Conservation (phyloP, 345 rosid genomes). For the Salix udensis region DNA sequence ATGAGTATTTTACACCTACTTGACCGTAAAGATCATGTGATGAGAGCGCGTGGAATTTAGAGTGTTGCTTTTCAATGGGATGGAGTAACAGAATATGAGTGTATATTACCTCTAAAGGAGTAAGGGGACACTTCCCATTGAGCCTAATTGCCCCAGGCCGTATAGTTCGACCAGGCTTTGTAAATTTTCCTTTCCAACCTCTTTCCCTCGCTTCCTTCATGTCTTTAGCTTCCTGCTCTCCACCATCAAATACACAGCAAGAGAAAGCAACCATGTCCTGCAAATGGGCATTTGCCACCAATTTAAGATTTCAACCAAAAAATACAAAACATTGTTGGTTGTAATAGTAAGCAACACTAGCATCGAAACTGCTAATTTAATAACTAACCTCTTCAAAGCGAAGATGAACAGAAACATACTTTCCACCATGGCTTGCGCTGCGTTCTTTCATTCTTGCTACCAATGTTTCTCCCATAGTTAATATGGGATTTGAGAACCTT, state of each 20-base stretch:
- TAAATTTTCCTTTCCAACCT: conserved; percentile 98
- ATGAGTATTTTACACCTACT: background rate
- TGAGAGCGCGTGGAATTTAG: background rate
- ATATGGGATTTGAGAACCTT: conserved; percentile 71
- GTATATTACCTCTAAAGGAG: conserved; percentile 83
- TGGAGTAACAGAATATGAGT: background rate
- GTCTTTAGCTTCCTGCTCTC: conserved; percentile 72
- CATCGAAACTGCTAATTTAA: conserved; percentile 4
- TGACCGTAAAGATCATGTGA: background rate
- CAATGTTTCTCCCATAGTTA: conserved; percentile 66
- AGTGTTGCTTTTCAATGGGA: background rate
- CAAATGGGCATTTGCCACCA: conserved; percentile 14
- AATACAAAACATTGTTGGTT: background rate
- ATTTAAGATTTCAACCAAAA: background rate
- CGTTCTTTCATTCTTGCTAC: conserved; percentile 95
- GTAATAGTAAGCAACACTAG: background rate
- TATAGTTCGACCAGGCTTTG: conserved; percentile 93
- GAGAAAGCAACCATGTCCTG: conserved; percentile 99
- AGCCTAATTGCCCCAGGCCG: conserved; percentile 95
- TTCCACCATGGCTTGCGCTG: conserved; percentile 69
- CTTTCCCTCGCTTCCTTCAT: conserved; percentile 93
- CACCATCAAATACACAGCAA: conserved; percentile 98
- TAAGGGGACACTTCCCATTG: conserved; percentile 95
- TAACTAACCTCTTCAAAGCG: conserved; percentile 98
- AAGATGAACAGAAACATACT: conserved; percentile 92